These are phyloP conservation scores for Heterobasidion irregulare DNA, from an alignment of 1,284 basidiomycete species.

Conservation along the genomic window DNA sequence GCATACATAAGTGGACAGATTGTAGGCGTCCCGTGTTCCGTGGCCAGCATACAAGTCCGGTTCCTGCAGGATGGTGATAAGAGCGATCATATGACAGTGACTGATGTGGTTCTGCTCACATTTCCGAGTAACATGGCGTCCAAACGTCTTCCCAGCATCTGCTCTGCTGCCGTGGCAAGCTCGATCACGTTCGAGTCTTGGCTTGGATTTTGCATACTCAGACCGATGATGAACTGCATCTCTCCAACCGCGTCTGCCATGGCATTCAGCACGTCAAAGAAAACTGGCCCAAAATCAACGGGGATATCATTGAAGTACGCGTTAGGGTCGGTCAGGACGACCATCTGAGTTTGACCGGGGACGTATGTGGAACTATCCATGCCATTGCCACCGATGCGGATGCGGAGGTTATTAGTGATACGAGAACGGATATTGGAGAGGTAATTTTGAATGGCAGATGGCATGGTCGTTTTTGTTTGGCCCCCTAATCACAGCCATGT, in stretches of 20 bases:
- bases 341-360: background rate
- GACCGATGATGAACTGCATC: background rate
- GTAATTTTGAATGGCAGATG: background rate
- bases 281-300: background rate
- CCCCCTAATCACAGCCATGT: background rate
- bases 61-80: background rate
- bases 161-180: background rate
- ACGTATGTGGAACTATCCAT: background rate
- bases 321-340: background rate
- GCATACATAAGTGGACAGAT: background rate
- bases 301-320: background rate
- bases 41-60: background rate
- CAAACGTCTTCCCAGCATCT: background rate
- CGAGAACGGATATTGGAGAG: background rate
- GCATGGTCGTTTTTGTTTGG: background rate
- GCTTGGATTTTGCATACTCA: background rate
- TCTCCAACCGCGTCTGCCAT: background rate
- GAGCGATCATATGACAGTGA: too few species aligned
- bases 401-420: background rate
- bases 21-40: background rate
- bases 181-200: background rate
- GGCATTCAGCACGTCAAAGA: background rate
- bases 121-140: constrained; percentile 1
- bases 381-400: background rate
- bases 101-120: background rate